Evolutionary conservation across 768 basidiomycete species (phyloP).

Genomic region (Termitomyces sp.): DNA sequence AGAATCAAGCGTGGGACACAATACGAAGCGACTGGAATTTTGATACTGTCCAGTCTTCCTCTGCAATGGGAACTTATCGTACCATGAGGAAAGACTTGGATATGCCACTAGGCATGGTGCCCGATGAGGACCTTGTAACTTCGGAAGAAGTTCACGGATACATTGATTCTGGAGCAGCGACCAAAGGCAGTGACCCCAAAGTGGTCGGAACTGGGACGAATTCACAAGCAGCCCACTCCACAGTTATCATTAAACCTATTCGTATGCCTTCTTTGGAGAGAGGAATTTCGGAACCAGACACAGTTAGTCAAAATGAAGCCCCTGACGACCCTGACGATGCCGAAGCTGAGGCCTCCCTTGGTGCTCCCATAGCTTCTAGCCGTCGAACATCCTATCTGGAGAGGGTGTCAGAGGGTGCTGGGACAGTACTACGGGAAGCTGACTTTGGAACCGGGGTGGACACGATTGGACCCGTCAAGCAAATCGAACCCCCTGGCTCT

Average conservation of each 20-base stretch:
- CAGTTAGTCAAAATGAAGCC: slow-evolving; percentile 36
- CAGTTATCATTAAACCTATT: slow-evolving; percentile 58
- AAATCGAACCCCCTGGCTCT: slow-evolving; percentile 77
- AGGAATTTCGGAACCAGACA: slow-evolving; percentile 32
- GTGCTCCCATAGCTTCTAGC: slow-evolving; percentile 62
- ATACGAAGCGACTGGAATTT: slow-evolving; percentile 96
- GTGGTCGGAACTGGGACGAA: slow-evolving; percentile 43
- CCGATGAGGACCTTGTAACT: slow-evolving; percentile 52
- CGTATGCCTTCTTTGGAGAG: slow-evolving; percentile 31
- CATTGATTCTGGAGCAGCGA: slow-evolving; percentile 58
- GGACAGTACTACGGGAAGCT: slow-evolving; percentile 73
- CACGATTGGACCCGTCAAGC: slow-evolving; percentile 92
- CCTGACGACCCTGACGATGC: slow-evolving; percentile 29
- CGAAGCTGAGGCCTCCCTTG: slow-evolving; percentile 31
- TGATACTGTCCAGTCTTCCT: slow-evolving; percentile 71
- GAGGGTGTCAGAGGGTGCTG: slow-evolving; percentile 57
- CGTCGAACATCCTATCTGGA: slow-evolving; percentile 79
- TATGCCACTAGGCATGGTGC: slow-evolving; percentile 51
- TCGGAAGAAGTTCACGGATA: slow-evolving; percentile 40
- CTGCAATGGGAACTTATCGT: slow-evolving; percentile 74
- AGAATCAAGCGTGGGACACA: slow-evolving; percentile 70
- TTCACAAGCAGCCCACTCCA: slow-evolving; percentile 58
- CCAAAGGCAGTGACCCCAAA: slow-evolving; percentile 57
- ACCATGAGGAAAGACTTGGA: slow-evolving; percentile 64
- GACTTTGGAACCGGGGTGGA: slow-evolving; percentile 86